Percentiles rank a stretch among this genome's conserved stretches.
Conservation (phyloP, 768 basidiomycete genomes). For the Mycena galopus region DNA sequence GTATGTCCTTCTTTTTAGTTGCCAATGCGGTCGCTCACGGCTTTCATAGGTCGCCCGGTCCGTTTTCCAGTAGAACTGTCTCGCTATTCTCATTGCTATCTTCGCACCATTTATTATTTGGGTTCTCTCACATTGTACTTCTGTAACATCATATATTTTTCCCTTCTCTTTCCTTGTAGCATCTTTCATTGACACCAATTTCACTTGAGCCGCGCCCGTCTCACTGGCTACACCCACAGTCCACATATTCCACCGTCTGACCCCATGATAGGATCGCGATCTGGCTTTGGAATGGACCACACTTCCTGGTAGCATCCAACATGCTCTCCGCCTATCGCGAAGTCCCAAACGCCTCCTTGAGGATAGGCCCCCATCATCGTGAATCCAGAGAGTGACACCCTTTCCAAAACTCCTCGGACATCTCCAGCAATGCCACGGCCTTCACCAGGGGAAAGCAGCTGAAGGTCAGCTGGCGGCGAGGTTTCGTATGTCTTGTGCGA, state of each 20-base stretch:
- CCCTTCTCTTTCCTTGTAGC: background rate
- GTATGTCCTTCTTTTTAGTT: slow-evolving; percentile 58
- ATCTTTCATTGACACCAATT: background rate
- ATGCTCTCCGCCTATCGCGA: background rate
- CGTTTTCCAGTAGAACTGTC: slow-evolving; percentile 80
- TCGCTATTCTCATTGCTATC: slow-evolving; percentile 81
- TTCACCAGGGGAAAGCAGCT: background rate
- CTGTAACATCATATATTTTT: slow-evolving; percentile 76
- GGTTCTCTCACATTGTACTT: slow-evolving; percentile 80
- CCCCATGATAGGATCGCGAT: background rate
- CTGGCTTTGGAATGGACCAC: background rate
- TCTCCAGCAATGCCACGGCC: background rate
- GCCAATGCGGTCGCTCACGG: slow-evolving; percentile 26
- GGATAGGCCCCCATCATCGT: background rate
- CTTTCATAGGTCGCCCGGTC: slow-evolving; percentile 75
- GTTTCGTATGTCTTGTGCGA: background rate
- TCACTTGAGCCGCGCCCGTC: background rate
- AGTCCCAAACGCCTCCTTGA: background rate
- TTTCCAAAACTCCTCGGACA: background rate
- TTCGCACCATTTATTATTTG: slow-evolving; percentile 78
- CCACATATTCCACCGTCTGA: background rate
- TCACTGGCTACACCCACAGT: background rate
- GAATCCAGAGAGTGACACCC: background rate
- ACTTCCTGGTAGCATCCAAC: background rate
- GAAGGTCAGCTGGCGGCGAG: background rate